Evolutionary conservation across 2,329 filamentous ascomycete genomes (phyloP).

Genomic region (Fusarium graminum): DNA sequence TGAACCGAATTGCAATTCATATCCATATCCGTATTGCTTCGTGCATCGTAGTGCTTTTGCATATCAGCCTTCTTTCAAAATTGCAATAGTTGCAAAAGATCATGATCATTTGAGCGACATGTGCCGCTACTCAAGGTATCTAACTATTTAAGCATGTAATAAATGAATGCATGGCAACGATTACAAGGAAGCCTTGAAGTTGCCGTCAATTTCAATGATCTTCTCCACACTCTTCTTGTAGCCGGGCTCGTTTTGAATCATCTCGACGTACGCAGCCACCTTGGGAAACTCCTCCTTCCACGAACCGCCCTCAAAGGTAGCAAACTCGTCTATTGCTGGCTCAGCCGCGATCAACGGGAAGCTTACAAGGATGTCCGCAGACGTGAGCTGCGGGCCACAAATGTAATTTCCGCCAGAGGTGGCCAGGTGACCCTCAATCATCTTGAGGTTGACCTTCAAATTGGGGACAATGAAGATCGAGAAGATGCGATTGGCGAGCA

Average conservation of each 20-base stretch:
- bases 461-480: conserved; percentile 62
- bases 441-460: conserved; percentile 60
- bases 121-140: not conserved
- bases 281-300: conserved; percentile 59
- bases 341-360: conserved; percentile 64
- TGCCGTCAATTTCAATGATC: conserved; percentile 64
- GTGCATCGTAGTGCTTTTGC: too few relatives aligned
- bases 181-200: conserved; percentile 45
- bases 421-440: conserved; percentile 64
- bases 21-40: too few relatives aligned
- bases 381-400: conserved; percentile 63
- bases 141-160: not conserved
- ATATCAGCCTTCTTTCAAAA: not conserved
- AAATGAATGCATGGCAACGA: not conserved
- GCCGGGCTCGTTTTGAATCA: conserved; percentile 61
- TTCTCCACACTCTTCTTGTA: conserved; percentile 63
- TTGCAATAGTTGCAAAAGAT: not conserved
- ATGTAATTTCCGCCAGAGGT: conserved; percentile 62
- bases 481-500: conserved; percentile 59
- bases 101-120: not conserved
- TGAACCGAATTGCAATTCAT: not conserved
- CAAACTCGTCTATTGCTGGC: conserved; percentile 56
- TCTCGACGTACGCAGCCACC: conserved; percentile 61
- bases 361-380: conserved; percentile 67
- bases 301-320: conserved; percentile 57